A percentile compares a stretch with the other conserved stretches of the same genome.
Conservation (phyloP, 2,329 filamentous ascomycete genomes). For the Mycosphaerella sp. region DNA sequence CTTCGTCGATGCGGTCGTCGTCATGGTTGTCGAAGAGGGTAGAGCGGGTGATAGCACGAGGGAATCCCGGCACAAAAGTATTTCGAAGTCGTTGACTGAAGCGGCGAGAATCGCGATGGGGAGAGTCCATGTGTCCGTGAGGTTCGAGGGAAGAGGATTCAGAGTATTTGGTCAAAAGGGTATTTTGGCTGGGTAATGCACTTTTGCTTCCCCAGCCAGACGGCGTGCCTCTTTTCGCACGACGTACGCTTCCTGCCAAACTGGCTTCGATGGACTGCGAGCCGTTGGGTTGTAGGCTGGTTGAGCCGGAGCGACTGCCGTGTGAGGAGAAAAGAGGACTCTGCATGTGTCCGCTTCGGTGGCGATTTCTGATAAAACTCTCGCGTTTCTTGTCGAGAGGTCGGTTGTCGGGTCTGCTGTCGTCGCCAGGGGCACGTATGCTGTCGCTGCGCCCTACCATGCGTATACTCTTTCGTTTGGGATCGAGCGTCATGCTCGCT, state of each 20-base stretch:
- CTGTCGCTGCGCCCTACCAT: constrained; percentile 36
- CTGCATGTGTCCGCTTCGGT: constrained; percentile 32
- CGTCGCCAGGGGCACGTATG: constrained; percentile 11
- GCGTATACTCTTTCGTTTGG: constrained; percentile 38
- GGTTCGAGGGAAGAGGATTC: constrained; percentile 32
- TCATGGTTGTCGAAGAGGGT: constrained; percentile 14
- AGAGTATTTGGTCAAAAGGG: constrained; percentile 23
- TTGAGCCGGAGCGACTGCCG: constrained; percentile 22
- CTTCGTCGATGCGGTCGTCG: constrained; percentile 12
- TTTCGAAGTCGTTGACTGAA: constrained; percentile 25
- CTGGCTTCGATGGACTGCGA: constrained; percentile 19
- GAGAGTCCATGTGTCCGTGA: constrained; percentile 15
- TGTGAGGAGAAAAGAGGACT: constrained; percentile 36
- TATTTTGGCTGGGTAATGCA: constrained; percentile 26
- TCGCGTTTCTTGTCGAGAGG: constrained; percentile 38
- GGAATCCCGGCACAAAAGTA: constrained; percentile 27
- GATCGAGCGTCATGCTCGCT: constrained; percentile 14
- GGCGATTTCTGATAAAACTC: constrained; percentile 40
- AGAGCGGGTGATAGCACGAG: constrained; percentile 26
- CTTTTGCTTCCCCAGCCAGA: constrained; percentile 28
- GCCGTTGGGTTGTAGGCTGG: constrained; percentile 15
- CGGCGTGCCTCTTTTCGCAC: constrained; percentile 16
- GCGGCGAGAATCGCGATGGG: constrained; percentile 21
- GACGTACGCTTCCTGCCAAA: constrained; percentile 18
- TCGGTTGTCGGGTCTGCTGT: constrained; percentile 30